A percentile compares a stretch with the other conserved stretches of the same genome.
Evolutionary conservation across 768 basidiomycete genomes (phyloP).

Genomic region (Trametes elegans): DNA sequence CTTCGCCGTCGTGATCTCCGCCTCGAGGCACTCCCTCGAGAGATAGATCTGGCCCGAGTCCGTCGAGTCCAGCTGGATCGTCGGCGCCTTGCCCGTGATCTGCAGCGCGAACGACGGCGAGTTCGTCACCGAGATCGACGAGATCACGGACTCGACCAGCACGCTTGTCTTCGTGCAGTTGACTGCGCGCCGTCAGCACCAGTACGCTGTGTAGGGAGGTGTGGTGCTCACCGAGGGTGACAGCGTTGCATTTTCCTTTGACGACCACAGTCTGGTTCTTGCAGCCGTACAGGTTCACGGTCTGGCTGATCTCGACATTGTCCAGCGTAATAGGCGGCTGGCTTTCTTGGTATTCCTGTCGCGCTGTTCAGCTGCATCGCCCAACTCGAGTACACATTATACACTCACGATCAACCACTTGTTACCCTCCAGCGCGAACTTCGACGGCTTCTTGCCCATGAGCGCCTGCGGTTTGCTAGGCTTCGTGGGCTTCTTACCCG

Average conservation of each 20-base stretch:
- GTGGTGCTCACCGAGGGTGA: constrained; percentile 69
- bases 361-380: too few relatives aligned
- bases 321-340: constrained; percentile 71
- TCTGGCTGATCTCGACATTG: constrained; percentile 74
- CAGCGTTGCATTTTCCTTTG: constrained; percentile 93
- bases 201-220: neutral
- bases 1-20: constrained; percentile 92
- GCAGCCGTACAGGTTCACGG: constrained; percentile 87
- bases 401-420: constrained; percentile 87
- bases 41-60: constrained; percentile 96
- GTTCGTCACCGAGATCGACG: constrained; percentile 81
- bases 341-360: constrained; percentile 90
- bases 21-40: constrained; percentile 72
- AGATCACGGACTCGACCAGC: constrained; percentile 91
- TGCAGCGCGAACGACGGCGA: constrained; percentile 94
- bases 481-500: constrained; percentile 64
- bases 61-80: constrained; percentile 90
- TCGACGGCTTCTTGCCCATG: constrained; percentile 88
- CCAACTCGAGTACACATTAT: neutral
- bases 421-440: constrained; percentile 84
- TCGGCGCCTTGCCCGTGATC: constrained; percentile 86
- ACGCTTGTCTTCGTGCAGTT: constrained; percentile 87
- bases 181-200: constrained; percentile 45
- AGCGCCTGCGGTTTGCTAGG: constrained; percentile 84
- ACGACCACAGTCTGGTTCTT: constrained; percentile 81